Base-by-base conservation (phyloP, 202 grass and related monocot species). In the Brachypodium distachyon region DNA sequence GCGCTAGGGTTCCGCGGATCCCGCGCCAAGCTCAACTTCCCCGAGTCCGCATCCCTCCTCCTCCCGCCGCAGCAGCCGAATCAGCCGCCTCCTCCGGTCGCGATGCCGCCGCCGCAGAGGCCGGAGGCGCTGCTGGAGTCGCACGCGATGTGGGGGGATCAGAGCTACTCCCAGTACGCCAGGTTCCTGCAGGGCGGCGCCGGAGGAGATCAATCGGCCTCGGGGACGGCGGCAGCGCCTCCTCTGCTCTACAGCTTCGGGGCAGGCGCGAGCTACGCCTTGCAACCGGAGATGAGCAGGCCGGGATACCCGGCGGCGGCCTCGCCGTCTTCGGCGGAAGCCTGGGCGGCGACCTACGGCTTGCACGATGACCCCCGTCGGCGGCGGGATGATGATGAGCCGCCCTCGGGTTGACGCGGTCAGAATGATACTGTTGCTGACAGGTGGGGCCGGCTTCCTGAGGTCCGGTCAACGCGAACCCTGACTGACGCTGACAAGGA, bases 11-110 rank as follows among this genome's bases (percentile, higher is more conserved):
- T 92, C 86, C 76, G 90, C 18, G 86, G 90, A 39, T 84, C 43
- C 86, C 77, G 80, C 25, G 90, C 90, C 67, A 93, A 89, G 77
- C 86, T 92, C 32, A 92, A 92, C 83, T 92, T 92, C 72, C 86
- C 90, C 4, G 79, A 84, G 76, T 72, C 74, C 46, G 90, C 72
- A 31, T 55, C 38, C 31, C 62, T 86, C 59, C 53, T 25, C 38
- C 53, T 86, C 52, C 79, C 78, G 0, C 3, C 11, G 9, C 16
- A 27, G 0, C 7, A 9, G 3, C 0, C 9, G 0, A 3, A 0
- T 0, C 3, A 25, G 2, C 64, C 28, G 64, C 64, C 64, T 18
- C 46, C 14, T 21, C 25, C 6, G 10, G 7, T 25, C 40, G 6
- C 6, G 29, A 68, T 68, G 19, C 27, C 56, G 16, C 73, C 63